Evolutionary conservation across 768 basidiomycete species (phyloP).

Genomic region (Kwoniella bestiolae): DNA sequence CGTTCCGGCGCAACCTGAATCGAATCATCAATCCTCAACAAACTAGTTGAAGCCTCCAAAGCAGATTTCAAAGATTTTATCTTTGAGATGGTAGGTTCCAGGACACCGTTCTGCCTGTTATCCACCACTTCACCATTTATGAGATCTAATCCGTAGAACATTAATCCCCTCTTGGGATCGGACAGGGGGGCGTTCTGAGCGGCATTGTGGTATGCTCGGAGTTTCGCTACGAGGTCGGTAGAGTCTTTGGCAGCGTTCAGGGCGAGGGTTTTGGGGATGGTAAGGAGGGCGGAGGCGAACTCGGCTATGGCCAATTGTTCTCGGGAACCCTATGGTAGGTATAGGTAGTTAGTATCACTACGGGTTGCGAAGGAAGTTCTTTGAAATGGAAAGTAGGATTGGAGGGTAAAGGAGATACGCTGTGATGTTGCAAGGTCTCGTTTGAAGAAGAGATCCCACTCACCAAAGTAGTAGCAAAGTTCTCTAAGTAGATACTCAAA

Average conservation of each 20-base stretch:
- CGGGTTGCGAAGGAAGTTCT: too few species aligned
- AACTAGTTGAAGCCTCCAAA: conserved; percentile 82
- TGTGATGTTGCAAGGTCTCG: too few species aligned
- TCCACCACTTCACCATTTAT: conserved; percentile 93
- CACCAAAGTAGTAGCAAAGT: conserved; percentile 96
- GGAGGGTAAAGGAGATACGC: too few species aligned
- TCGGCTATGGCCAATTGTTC: conserved; percentile 99
- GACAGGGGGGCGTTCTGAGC: conserved; percentile 88
- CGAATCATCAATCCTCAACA: conserved; percentile 83
- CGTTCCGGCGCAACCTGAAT: conserved; percentile 54
- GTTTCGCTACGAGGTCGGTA: conserved; percentile 93
- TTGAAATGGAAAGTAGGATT: too few species aligned
- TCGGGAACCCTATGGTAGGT: conserved; percentile 89
- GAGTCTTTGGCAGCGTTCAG: conserved; percentile 99
- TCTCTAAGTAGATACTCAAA: conserved; percentile 94
- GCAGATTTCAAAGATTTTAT: conserved; percentile 96
- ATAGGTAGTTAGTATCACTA: too few species aligned
- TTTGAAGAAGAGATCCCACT: conserved; percentile 51
- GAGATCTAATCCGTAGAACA: conserved; percentile 93
- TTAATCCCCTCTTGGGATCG: conserved; percentile 85
- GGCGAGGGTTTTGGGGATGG: conserved; percentile 95
- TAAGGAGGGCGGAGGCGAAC: conserved; percentile 86
- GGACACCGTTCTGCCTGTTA: conserved; percentile 87
- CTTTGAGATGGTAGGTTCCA: conserved; percentile 97
- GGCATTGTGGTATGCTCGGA: conserved; percentile 94